Conservation (phyloP, 2,329 filamentous ascomycete species). For the Pseudogymnoascus sp. region DNA sequence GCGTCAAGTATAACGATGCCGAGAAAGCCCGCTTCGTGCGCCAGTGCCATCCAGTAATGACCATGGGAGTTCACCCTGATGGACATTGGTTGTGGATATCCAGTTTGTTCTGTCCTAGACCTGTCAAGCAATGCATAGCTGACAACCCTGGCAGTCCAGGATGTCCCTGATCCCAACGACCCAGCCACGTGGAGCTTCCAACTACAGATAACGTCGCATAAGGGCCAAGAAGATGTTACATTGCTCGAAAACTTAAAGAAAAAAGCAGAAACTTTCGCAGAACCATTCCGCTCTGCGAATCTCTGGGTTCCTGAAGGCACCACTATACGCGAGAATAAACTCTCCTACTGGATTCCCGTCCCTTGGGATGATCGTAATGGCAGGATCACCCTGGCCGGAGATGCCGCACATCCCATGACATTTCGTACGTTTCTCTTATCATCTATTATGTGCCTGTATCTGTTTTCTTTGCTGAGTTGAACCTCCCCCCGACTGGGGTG, state of each 20-base stretch:
- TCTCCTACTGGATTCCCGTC: constrained; percentile 28
- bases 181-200: constrained; percentile 20
- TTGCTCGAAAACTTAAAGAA: constrained; percentile 13
- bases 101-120: neutral
- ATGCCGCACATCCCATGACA: constrained; percentile 52
- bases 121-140: neutral
- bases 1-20: neutral
- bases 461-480: neutral
- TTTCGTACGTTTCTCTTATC: constrained; percentile 15
- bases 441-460: neutral
- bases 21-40: neutral
- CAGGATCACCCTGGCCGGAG: constrained; percentile 41
- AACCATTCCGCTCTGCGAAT: constrained; percentile 16
- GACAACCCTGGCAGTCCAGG: constrained; percentile 6
- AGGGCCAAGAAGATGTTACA: constrained; percentile 9
- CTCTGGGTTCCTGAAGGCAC: constrained; percentile 13
- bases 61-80: neutral
- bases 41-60: neutral
- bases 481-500: neutral
- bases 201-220: constrained; percentile 18
- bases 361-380: constrained; percentile 37
- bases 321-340: constrained; percentile 15
- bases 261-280: constrained; percentile 13
- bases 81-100: constrained; percentile 1
- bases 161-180: constrained; percentile 13